A percentile compares a stretch with the other conserved stretches of the same genome.
Conservation (phyloP, 371 early-diverging fungal genomes). For the Blyttiomyces sp. region DNA sequence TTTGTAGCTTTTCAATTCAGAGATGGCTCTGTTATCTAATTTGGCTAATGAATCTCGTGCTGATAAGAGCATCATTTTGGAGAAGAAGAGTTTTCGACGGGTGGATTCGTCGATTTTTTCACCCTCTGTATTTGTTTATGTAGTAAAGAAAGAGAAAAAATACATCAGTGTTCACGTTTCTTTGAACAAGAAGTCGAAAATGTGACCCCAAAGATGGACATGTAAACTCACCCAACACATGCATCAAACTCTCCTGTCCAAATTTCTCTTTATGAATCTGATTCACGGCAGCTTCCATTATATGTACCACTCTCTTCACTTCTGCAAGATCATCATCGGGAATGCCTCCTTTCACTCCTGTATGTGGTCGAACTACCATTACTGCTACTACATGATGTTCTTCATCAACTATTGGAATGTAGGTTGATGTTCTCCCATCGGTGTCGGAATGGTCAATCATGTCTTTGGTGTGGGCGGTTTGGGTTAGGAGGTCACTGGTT, state of each 20-base stretch:
- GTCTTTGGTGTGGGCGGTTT: conserved; percentile 12
- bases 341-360: conserved; percentile 15
- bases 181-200: too few species aligned
- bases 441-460: conserved; percentile 7
- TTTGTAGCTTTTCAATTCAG: conserved; percentile 52
- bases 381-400: conserved; percentile 23
- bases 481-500: not conserved
- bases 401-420: conserved; percentile 29
- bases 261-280: conserved; percentile 18
- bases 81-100: conserved; percentile 39
- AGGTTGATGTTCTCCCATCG: conserved; percentile 14
- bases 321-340: conserved; percentile 27
- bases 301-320: conserved; percentile 10
- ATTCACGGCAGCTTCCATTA: conserved; percentile 13
- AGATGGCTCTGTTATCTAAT: conserved; percentile 38
- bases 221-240: conserved; percentile 13
- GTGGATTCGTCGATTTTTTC: conserved; percentile 42
- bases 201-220: not conserved
- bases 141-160: not conserved
- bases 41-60: conserved; percentile 32
- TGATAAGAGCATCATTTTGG: conserved; percentile 42
- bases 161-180: too few species aligned
- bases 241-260: conserved; percentile 11
- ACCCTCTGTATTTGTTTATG: conserved; percentile 23
- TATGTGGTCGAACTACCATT: conserved; percentile 5